Conservation (phyloP, 1,284 basidiomycete species). For the Salmacisia buchloeana region DNA sequence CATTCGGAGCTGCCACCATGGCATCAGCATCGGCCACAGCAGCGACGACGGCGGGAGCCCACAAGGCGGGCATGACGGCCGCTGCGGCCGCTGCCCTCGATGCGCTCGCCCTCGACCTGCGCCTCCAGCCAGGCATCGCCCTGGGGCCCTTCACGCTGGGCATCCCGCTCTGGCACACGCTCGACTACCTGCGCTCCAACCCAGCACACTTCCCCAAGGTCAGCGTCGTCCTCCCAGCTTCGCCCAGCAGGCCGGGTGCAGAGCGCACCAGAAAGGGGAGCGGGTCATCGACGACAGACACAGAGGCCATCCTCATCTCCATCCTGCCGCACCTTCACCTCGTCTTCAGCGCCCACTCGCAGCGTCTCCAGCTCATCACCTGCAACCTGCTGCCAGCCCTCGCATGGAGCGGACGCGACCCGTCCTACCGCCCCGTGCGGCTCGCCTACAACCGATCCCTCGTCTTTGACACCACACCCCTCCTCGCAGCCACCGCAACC, state of each 20-base stretch:
- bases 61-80: not conserved
- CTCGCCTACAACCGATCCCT: not conserved
- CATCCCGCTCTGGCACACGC: slow-evolving; percentile 30
- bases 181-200: slow-evolving; percentile 30
- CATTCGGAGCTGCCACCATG: not conserved
- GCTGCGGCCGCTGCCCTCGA: not conserved
- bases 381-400: slow-evolving; percentile 22
- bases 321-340: slow-evolving; percentile 27
- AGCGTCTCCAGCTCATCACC: slow-evolving; percentile 26
- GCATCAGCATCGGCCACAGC: not conserved
- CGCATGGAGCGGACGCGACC: not conserved
- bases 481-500: slow-evolving; percentile 8
- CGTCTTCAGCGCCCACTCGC: slow-evolving; percentile 21
- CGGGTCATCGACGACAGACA: too few relatives aligned
- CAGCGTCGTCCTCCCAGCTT: slow-evolving; percentile 14
- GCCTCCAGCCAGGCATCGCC: slow-evolving; percentile 19
- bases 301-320: slow-evolving; percentile 20
- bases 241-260: too few relatives aligned
- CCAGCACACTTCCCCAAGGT: slow-evolving; percentile 27
- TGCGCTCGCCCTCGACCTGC: slow-evolving; percentile 21
- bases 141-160: slow-evolving; percentile 31
- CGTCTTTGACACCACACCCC: not conserved
- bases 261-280: not conserved
- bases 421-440: not conserved
- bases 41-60: not conserved